phyloP scores from a whole-genome alignment of 108 stramenopile genomes.

The Discostella pseudostelligera region DNA sequence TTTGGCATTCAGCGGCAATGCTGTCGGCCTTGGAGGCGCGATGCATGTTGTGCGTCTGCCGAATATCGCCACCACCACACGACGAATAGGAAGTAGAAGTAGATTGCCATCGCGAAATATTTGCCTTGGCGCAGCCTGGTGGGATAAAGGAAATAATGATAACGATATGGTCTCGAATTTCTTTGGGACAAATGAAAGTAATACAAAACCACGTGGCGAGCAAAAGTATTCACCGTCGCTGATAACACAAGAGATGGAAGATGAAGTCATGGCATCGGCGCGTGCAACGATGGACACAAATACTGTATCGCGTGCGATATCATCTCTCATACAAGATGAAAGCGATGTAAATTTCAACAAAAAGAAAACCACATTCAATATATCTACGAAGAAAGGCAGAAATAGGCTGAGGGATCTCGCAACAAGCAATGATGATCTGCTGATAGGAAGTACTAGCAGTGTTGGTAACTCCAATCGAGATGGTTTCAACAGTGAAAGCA shows the following conservation, averaged over 20 bases:
- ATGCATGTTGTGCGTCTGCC: too few relatives aligned
- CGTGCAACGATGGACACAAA: conserved; percentile 27
- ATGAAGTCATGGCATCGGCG: conserved; percentile 36
- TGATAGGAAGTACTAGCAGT: neutral
- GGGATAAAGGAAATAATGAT: too few relatives aligned
- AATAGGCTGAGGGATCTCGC: conserved; percentile 10
- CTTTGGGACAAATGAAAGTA: too few relatives aligned
- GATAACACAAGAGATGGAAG: conserved; percentile 36
- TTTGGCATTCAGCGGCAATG: too few relatives aligned
- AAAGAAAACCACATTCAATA: neutral
- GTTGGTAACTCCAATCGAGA: neutral
- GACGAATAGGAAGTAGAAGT: too few relatives aligned
- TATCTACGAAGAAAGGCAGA: neutral
- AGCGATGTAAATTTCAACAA: neutral
- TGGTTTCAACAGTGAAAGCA: conserved; percentile 9
- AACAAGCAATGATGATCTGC: neutral
- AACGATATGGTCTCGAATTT: too few relatives aligned
- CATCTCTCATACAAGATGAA: conserved; percentile 13
- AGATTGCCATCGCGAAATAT: too few relatives aligned
- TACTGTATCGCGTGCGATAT: conserved; percentile 34
- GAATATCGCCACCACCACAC: too few relatives aligned
- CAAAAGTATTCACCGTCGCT: neutral
- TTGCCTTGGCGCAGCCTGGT: too few relatives aligned
- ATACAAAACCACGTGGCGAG: neutral
- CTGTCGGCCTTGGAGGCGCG: too few relatives aligned